These are phyloP conservation scores for Chaetomium strumarium DNA, from an alignment of 2,329 filamentous ascomycete species.

Conservation along the genomic window DNA sequence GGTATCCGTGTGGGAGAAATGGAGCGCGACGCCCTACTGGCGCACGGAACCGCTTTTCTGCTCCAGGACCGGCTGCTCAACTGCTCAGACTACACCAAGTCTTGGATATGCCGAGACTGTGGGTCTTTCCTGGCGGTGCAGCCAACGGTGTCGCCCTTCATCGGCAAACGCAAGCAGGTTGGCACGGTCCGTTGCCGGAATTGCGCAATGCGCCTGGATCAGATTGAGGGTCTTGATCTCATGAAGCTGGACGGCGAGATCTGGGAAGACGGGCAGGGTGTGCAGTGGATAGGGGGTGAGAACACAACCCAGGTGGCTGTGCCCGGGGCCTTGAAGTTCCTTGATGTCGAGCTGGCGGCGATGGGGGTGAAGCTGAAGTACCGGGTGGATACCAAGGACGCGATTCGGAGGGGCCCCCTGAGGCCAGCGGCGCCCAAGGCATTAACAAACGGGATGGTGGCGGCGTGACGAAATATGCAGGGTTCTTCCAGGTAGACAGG, in stretches of 20 bases:
- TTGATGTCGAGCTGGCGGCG: slow-evolving; percentile 90
- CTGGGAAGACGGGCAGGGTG: slow-evolving; percentile 88
- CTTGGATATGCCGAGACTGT: slow-evolving; percentile 84
- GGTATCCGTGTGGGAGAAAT: slow-evolving; percentile 99
- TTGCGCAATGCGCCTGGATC: slow-evolving; percentile 61
- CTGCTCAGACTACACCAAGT: slow-evolving; percentile 86
- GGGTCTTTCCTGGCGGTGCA: slow-evolving; percentile 88
- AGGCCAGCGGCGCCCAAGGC: slow-evolving; percentile 18
- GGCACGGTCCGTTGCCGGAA: slow-evolving; percentile 71
- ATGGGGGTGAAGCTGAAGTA: slow-evolving; percentile 98
- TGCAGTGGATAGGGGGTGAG: slow-evolving; percentile 79
- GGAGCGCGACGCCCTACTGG: slow-evolving; percentile 92
- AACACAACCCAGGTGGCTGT: slow-evolving; percentile 89
- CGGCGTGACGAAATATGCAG: slow-evolving; percentile 8
- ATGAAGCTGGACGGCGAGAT: slow-evolving; percentile 61
- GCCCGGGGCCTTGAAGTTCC: slow-evolving; percentile 83
- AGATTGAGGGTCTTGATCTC: slow-evolving; percentile 51
- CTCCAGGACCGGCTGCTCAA: slow-evolving; percentile 95
- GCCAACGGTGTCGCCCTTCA: slow-evolving; percentile 63
- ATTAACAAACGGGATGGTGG: slow-evolving; percentile 10
- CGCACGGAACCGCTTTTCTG: slow-evolving; percentile 90
- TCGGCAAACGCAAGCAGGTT: slow-evolving; percentile 58
- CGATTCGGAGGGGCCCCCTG: slow-evolving; percentile 48
- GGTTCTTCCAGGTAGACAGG: not conserved
- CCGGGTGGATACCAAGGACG: slow-evolving; percentile 58